Evolutionary conservation across 495 filamentous ascomycete species (phyloP), one percentile per base, ranked within the genome.

Genomic region (Astrocystis sublimbata): DNA sequence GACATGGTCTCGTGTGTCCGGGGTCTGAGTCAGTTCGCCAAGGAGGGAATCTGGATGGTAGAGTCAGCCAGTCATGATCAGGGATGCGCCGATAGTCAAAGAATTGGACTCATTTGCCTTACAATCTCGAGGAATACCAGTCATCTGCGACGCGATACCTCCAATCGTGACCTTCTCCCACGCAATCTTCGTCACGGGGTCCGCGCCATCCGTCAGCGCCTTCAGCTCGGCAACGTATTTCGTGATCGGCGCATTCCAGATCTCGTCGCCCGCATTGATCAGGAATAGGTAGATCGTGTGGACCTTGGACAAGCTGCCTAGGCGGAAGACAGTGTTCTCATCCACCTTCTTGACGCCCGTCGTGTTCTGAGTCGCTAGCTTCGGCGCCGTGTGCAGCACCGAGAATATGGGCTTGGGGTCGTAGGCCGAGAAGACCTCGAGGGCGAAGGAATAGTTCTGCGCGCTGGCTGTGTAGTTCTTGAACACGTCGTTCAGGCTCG

Each of bases 151-250:
- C 1, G 82, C 83, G 41, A 88, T 68, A 15, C 81, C 79, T 4
- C 83, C 80, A 24, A 87, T 71, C 0, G 83, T 87, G 12, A 86
- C 71, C 2, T 84, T 75, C 6, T 83, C 74, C 85, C 85, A 88
- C 17, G 75, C 73, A 58, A 52, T 74, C 64, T 49, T 76, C 66
- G 15, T 62, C 13, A 56, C 70, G 66, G 21, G 79, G 73, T 36
- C 76, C 52, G 24, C 71, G 15, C 51, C 49, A 33, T 71, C 71
- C 6, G 71, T 65, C n/a, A 70, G 46, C 5, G 71, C 71, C 8
- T 73, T 75, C 4, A 87, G 69, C 61, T 88, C 83, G 2, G 86
- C 83, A 4, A 87, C 65, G 46, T 81, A 84, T 41, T 83, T 78
- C 19, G 73, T 87, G 49, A 81, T 61, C 0, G 76, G 72, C 6